These are phyloP conservation scores for Scheffersomyces cryptocercus DNA, from an alignment of 1,139 yeast genomes.

Conservation along the genomic window DNA sequence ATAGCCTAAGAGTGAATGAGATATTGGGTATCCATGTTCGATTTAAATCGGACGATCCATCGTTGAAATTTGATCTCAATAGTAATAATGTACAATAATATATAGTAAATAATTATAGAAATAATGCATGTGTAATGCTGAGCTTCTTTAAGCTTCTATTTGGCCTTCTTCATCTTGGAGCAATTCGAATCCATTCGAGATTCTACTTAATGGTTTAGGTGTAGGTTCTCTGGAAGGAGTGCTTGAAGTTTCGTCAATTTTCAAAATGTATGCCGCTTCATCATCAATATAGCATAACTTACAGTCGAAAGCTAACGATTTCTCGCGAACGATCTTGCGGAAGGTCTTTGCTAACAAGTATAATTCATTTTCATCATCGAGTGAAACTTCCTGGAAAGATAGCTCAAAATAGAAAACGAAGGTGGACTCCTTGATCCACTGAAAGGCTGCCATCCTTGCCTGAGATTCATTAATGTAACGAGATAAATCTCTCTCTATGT, in stretches of 20 bases:
- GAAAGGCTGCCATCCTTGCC: conserved; percentile 25
- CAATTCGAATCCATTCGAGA: not conserved
- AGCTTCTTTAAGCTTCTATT: not conserved
- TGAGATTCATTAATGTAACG: conserved; percentile 20
- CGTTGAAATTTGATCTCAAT: no score
- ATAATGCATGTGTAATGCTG: no score
- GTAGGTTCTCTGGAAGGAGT: not conserved
- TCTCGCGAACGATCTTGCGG: conserved; percentile 31
- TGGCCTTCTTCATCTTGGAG: not conserved
- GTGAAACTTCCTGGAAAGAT: conserved; percentile 20
- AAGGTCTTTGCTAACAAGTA: conserved; percentile 32
- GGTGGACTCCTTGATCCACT: conserved; percentile 43
- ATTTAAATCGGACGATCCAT: no score
- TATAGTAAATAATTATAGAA: no score
- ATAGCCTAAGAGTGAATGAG: no score
- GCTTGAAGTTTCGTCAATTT: conserved; percentile 22
- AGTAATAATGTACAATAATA: no score
- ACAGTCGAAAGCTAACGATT: conserved; percentile 52
- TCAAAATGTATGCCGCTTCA: conserved; percentile 32
- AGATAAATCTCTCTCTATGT: conserved; percentile 36
- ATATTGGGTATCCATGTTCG: no score
- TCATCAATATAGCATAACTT: conserved; percentile 44
- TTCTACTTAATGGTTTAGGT: not conserved
- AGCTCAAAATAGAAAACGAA: conserved; percentile 43
- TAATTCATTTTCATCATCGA: conserved; percentile 35